phyloP scores from a whole-genome alignment of 768 basidiomycete genomes.

The Kwoniella pini region DNA sequence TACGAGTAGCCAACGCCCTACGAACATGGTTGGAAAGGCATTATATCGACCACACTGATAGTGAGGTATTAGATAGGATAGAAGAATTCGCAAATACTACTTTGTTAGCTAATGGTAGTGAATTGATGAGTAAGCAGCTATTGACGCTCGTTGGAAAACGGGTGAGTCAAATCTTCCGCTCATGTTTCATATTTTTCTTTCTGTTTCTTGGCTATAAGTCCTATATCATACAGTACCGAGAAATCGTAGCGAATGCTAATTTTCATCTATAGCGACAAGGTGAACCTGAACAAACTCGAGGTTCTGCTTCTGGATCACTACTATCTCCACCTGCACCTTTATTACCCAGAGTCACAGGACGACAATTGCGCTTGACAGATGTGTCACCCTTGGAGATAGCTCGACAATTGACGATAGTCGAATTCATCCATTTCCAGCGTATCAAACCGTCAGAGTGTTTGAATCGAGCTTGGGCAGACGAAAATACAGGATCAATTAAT shows the following conservation, averaged over 20 bases:
- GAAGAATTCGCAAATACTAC: slow-evolving; percentile 65
- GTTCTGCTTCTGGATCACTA: slow-evolving; percentile 35
- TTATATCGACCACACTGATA: slow-evolving; percentile 77
- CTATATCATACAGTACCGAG: too few relatives aligned
- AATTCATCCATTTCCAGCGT: slow-evolving; percentile 79
- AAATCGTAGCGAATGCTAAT: too few relatives aligned
- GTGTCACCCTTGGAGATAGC: slow-evolving; percentile 87
- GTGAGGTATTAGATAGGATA: slow-evolving; percentile 76
- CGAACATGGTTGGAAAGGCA: slow-evolving; percentile 83
- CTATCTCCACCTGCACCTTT: slow-evolving; percentile 48
- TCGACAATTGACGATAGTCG: slow-evolving; percentile 87
- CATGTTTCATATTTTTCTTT: too few relatives aligned
- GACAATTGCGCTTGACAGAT: slow-evolving; percentile 70
- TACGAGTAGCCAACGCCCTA: slow-evolving; percentile 86
- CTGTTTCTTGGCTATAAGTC: neutral
- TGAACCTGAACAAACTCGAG: slow-evolving; percentile 30
- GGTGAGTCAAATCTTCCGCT: slow-evolving; percentile 63
- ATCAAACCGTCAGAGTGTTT: slow-evolving; percentile 90
- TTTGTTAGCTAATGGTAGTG: slow-evolving; percentile 62
- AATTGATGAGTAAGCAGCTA: slow-evolving; percentile 68
- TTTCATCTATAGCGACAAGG: slow-evolving; percentile 22
- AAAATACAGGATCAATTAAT: slow-evolving; percentile 57
- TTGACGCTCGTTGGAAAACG: slow-evolving; percentile 73
- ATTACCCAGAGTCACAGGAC: slow-evolving; percentile 37
- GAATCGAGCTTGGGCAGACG: slow-evolving; percentile 68